Percentiles rank a stretch among this genome's conserved stretches.
phyloP scores from a whole-genome alignment of 805 yeast species.

The Candida endomychidarum region DNA sequence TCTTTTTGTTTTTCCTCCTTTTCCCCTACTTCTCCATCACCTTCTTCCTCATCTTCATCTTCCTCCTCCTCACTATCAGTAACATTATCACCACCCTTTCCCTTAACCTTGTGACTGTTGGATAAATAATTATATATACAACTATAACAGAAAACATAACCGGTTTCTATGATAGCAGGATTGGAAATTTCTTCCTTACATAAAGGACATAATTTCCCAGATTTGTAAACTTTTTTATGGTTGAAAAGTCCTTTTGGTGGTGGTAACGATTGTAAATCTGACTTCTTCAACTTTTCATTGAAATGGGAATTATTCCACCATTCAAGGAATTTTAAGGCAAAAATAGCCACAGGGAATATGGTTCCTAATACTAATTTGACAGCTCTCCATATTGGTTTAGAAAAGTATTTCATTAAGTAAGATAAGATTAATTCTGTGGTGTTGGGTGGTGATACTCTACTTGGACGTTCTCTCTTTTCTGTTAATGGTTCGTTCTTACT shows the following conservation, averaged over 20 bases:
- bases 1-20: conserved; percentile 4
- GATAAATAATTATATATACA: conserved; percentile 72
- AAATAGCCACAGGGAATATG: conserved; percentile 77
- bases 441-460: conserved; percentile 43
- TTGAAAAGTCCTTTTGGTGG: conserved; percentile 32
- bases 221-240: conserved; percentile 23
- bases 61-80: conserved; percentile 19
- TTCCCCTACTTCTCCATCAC: conserved; percentile 12
- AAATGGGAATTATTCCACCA: conserved; percentile 90
- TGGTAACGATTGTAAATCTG: conserved; percentile 50
- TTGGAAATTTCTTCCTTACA: conserved; percentile 65
- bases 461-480: conserved; percentile 15
- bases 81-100: conserved; percentile 15
- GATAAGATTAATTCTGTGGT: conserved; percentile 33
- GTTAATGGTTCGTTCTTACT: conserved; percentile 27
- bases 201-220: conserved; percentile 57
- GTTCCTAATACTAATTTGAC: conserved; percentile 42
- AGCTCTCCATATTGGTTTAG: conserved; percentile 32
- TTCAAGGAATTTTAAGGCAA: conserved; percentile 78
- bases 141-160: conserved; percentile 84
- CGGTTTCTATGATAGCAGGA: conserved; percentile 89
- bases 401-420: conserved; percentile 21
- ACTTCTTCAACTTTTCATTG: conserved; percentile 55
- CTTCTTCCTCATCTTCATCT: conserved; percentile 16
- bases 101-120: conserved; percentile 35